These are phyloP conservation scores for Pseudocercospora vitis DNA, from an alignment of 2,329 filamentous ascomycete species.

Conservation along the genomic window DNA sequence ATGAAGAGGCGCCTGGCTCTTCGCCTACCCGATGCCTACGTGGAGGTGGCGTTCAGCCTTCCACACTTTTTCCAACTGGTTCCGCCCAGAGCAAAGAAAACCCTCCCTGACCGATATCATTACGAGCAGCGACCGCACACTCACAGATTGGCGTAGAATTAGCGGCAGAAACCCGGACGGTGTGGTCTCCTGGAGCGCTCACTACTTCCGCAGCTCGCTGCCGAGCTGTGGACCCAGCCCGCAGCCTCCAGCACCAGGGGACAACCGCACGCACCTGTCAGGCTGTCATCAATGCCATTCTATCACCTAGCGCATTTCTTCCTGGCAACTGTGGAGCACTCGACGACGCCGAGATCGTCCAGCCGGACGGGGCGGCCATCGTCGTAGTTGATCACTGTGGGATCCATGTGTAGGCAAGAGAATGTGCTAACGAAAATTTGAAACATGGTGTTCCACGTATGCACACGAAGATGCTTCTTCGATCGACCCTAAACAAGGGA, in stretches of 20 bases:
- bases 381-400: constrained; percentile 6
- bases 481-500: constrained; percentile 7
- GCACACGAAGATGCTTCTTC: constrained; percentile 11
- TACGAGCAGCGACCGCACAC: not conserved
- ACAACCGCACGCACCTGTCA: constrained; percentile 17
- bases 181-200: constrained; percentile 15
- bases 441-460: constrained; percentile 22
- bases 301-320: constrained; percentile 17
- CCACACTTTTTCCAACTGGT: no score
- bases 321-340: constrained; percentile 21
- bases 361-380: not conserved
- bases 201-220: constrained; percentile 14
- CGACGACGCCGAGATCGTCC: constrained; percentile 14
- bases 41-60: constrained; percentile 26
- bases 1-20: constrained; percentile 17
- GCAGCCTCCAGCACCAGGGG: constrained; percentile 14
- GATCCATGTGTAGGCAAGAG: constrained; percentile 9
- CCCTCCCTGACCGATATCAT: no score
- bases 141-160: no score
- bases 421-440: constrained; percentile 17
- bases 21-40: constrained; percentile 5
- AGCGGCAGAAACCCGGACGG: constrained; percentile 18
- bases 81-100: no score
- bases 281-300: constrained; percentile 13
- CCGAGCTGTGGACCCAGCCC: constrained; percentile 17